phyloP scores from a whole-genome alignment of 2,329 filamentous ascomycete species.

The Pseudopithomyces chartarum region DNA sequence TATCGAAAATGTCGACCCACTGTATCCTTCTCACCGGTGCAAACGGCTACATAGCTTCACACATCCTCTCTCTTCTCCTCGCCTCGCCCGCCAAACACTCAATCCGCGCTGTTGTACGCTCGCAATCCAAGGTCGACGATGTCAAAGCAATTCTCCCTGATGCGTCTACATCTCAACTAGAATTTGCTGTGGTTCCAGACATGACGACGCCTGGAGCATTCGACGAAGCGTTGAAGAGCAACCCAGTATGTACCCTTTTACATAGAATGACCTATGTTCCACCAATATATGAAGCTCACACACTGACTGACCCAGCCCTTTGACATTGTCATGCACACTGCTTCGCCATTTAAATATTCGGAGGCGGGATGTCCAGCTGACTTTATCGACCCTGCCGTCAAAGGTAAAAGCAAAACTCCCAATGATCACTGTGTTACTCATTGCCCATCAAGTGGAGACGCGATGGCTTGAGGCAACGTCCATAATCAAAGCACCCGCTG shows the following conservation, averaged over 20 bases:
- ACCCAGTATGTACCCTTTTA: not conserved
- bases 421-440: too few species aligned
- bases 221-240: constrained; percentile 57
- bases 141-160: not conserved
- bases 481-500: too few species aligned
- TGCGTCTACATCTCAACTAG: not conserved
- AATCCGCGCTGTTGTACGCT: constrained; percentile 11
- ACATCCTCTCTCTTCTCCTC: constrained; percentile 9
- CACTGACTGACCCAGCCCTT: constrained; percentile 57
- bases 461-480: too few species aligned
- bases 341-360: constrained; percentile 67
- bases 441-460: too few species aligned
- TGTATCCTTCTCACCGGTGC: constrained; percentile 10
- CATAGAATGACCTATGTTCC: not conserved
- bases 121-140: constrained; percentile 2
- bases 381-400: constrained; percentile 62
- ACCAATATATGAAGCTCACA: not conserved
- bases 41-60: constrained; percentile 12
- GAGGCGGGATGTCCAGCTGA: constrained; percentile 69
- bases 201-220: constrained; percentile 72
- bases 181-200: constrained; percentile 69
- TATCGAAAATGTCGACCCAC: not conserved
- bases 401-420: constrained; percentile 43
- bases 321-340: constrained; percentile 60
- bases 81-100: not conserved